Conservation (phyloP, 1,139 yeast genomes). For the Nematodospora anomalae region DNA sequence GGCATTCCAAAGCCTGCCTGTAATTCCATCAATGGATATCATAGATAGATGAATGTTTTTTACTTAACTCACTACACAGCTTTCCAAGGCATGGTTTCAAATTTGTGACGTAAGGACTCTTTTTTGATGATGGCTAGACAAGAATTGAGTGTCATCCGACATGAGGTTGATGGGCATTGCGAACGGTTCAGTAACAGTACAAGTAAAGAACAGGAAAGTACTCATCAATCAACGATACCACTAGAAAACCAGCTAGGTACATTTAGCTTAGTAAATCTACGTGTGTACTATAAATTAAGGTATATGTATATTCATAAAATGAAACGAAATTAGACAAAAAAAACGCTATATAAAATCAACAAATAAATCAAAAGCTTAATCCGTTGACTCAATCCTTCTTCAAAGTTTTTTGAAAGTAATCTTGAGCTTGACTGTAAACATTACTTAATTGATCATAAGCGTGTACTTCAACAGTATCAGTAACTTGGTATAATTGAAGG, state of each 20-base stretch:
- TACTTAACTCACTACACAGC: too few species aligned
- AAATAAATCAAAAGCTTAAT: background rate
- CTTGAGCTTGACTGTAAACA: conserved; percentile 12
- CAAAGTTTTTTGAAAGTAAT: conserved; percentile 12
- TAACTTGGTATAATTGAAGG: conserved; percentile 25
- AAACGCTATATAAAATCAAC: conserved; percentile 1
- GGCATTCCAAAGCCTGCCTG: too few species aligned
- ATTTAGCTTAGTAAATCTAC: too few species aligned
- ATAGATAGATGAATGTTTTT: conserved; percentile 23
- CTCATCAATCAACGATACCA: too few species aligned
- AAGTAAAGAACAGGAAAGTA: too few species aligned
- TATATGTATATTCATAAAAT: conserved; percentile 1
- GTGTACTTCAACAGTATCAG: conserved; percentile 28
- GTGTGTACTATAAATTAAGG: background rate
- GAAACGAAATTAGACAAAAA: too few species aligned
- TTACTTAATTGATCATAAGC: conserved; percentile 20
- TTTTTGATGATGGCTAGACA: conserved; percentile 10
- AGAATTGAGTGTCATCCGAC: background rate
- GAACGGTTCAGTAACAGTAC: too few species aligned
- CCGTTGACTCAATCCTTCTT: conserved; percentile 11
- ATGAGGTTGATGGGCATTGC: background rate
- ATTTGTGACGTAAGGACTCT: conserved; percentile 19
- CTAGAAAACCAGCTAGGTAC: too few species aligned
- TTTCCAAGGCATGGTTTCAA: too few species aligned
- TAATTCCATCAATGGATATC: conserved; percentile 29